Conservation (phyloP, 1,284 basidiomycete genomes). For the Lentinus polychrous region DNA sequence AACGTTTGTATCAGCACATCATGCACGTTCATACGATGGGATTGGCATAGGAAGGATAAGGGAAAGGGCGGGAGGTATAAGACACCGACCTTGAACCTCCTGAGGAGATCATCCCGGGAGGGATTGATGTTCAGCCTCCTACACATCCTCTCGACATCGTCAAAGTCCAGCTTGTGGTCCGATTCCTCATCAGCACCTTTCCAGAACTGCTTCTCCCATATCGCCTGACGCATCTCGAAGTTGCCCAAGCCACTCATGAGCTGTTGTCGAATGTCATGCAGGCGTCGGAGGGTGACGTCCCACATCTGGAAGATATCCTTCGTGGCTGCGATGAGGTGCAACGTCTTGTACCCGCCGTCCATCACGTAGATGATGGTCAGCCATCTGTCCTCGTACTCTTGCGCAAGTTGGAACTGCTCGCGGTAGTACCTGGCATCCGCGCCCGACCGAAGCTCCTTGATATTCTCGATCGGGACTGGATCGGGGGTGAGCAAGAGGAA, state of each 20-base stretch:
- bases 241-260: conserved; percentile 66
- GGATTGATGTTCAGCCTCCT: conserved; percentile 69
- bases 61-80: conserved; percentile 1
- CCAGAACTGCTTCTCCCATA: conserved; percentile 86
- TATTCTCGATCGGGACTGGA: conserved; percentile 82
- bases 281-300: conserved; percentile 53
- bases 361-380: conserved; percentile 74
- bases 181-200: conserved; percentile 57
- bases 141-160: conserved; percentile 75
- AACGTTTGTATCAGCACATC: not conserved
- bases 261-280: conserved; percentile 56
- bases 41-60: not conserved
- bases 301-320: conserved; percentile 64
- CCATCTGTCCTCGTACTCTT: conserved; percentile 62
- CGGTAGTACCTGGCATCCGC: conserved; percentile 74
- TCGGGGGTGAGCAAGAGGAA: not conserved
- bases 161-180: conserved; percentile 64
- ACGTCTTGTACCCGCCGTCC: conserved; percentile 81
- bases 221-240: conserved; percentile 55
- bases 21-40: not conserved
- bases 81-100: conserved; percentile 57
- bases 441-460: conserved; percentile 87
- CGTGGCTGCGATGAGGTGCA: conserved; percentile 82
- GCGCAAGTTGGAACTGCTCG: conserved; percentile 64
- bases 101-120: conserved; percentile 51